phyloP scores from a whole-genome alignment of 768 basidiomycete species.

The Austroboletus festivus region DNA sequence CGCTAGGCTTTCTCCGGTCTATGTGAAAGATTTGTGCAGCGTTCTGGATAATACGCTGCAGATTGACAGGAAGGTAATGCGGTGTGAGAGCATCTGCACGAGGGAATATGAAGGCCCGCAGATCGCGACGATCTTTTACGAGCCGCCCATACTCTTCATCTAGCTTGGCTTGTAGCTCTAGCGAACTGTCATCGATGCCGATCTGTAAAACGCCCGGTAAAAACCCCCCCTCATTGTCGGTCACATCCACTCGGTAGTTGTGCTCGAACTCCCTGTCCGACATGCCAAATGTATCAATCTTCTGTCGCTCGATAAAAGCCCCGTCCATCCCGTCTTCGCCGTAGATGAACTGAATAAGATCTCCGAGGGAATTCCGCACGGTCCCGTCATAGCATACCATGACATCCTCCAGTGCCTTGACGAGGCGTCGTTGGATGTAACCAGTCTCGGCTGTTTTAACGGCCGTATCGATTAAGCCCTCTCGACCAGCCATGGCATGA shows the following conservation, averaged over 20 bases:
- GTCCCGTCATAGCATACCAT: constrained; percentile 98
- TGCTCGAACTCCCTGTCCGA: constrained; percentile 83
- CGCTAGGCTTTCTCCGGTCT: constrained; percentile 88
- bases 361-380: constrained; percentile 94
- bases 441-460: constrained; percentile 99
- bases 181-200: constrained; percentile 80
- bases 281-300: constrained; percentile 83
- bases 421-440: constrained; percentile 96
- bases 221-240: constrained; percentile 79
- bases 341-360: constrained; percentile 94
- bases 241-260: constrained; percentile 93
- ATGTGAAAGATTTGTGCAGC: constrained; percentile 96
- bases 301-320: constrained; percentile 94
- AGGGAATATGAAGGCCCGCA: constrained; percentile 85
- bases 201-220: constrained; percentile 77
- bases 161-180: constrained; percentile 78
- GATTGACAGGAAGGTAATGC: constrained; percentile 93
- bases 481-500: constrained; percentile 99
- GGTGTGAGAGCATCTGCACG: constrained; percentile 64
- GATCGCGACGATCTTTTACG: constrained; percentile 65
- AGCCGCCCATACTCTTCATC: constrained; percentile 75
- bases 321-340: constrained; percentile 99
- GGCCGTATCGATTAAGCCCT: constrained; percentile 98
- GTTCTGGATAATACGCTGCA: constrained; percentile 93
- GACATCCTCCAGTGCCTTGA: constrained; percentile 97